Evolutionary conservation across 495 filamentous ascomycete genomes (phyloP), one percentile per base, ranked within the genome.

Genomic region (Trichoderma parareesei): DNA sequence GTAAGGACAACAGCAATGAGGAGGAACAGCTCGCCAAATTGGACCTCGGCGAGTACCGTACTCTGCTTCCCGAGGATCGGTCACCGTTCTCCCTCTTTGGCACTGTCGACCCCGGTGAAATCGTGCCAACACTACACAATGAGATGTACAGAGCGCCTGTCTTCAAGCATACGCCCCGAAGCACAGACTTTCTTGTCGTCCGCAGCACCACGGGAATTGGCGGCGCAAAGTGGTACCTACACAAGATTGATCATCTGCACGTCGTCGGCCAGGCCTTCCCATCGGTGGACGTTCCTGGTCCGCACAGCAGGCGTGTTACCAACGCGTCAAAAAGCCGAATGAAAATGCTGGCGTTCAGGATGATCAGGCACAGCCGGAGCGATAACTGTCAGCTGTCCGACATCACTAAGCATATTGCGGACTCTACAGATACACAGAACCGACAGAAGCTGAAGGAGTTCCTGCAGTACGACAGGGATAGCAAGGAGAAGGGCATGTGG

Each of bases 371-470:
- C 42, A 63, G 61, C 20, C 89, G 90, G 69, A 90, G 84, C 67
- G 77, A 84, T 14, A 81, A 88, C 35, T 81, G 93, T 37, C 84
- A 85, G 0, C 85, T 96, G 18, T 82, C 80, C 63, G 90, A 93
- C 66, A 89, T 99, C 49, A 93, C 91, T 4, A 84, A 84, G 46
- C 94, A 99, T 69, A 90, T 98, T 44, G 88, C 89, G 7, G 92
- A 92, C 57, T 92, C 90, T 11, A 90, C 87, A 35, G 94, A 99
- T 70, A 92, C 96, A 70, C 92, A 97, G 69, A 97, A 96, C 67
- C 85, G 94, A 4, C 90, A 93, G 69, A 97, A 98, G 72, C 87
- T 99, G 77, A 94, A 97, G 70, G 94, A 99, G 70, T 98, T 98
- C 74, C 87, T 99, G 63, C 76, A 82, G 11, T 97, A 96, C 69